Base-by-base conservation (phyloP, 768 basidiomycete genomes). In the Boletus subcaerulescens region DNA sequence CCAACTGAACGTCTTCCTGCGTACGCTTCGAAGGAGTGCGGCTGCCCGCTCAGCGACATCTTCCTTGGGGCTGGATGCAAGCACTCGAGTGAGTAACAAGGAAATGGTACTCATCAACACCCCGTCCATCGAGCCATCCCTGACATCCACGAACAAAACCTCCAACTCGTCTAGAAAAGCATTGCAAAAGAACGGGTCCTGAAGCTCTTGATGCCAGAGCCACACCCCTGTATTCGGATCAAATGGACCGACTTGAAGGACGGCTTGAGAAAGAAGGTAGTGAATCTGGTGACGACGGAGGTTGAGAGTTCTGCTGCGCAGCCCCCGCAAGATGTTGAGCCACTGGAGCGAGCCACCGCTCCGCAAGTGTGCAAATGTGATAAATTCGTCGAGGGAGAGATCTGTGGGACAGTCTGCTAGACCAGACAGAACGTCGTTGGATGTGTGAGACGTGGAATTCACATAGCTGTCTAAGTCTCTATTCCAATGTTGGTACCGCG, bases 21-120 rank as follows among this genome's bases (percentile, higher is more conserved):
- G 35, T n/a, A 48, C 35, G 4, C 15, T 38, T 20, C 35, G 17
- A n/a, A 48, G 46, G 6, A 48, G 46, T 26, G 9, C 13, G 22
- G 22, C 20, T 15, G 33, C 46, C 9, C 20, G 33, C 14, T 22
- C 33, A 12, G 46, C 15, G 33, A 35, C 14, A 4, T 47, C 32
- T 35, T 47, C 46, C 2, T 14, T 22, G 3, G 46, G 32, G 13
- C 45, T 33, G 12, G 45, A 46, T 3, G 32, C n/a, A 14, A 46
- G 32, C 5, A 46, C 3, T n/a, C 46, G 53, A 24, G 29, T 20
- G 10, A 61, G 59, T 6, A 79, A 53, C 29, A 69, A 45, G n/a
- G 68, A 59, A 31, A 72, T 63, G n/a, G 62, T 74, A 48, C 57
- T 52, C 49, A 75, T 58, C 0, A 70, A 53, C n/a, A 62, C 41